Percentiles rank a stretch among this genome's conserved stretches.
phyloP scores from a whole-genome alignment of 2,329 filamentous ascomycete species.

The Epichloe typhina region DNA sequence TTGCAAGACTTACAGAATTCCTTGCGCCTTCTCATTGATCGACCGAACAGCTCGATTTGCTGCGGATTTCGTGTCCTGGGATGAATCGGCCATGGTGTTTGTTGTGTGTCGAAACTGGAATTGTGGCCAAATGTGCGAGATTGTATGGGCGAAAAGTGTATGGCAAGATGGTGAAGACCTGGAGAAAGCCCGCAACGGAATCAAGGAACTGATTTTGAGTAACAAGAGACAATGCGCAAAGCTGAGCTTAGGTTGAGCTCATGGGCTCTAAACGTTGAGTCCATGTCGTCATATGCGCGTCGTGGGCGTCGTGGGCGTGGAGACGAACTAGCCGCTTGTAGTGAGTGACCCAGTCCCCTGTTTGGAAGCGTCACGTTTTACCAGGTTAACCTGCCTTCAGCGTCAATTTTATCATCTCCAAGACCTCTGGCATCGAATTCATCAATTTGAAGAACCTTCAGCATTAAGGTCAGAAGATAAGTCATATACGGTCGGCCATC shows the following conservation, averaged over 20 bases:
- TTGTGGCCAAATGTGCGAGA: too few relatives aligned
- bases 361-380: too few relatives aligned
- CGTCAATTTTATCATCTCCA: too few relatives aligned
- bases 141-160: neutral
- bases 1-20: constrained; percentile 29
- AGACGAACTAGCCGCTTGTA: too few relatives aligned
- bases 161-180: neutral
- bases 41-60: constrained; percentile 23
- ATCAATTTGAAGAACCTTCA: too few relatives aligned
- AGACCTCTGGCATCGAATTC: too few relatives aligned
- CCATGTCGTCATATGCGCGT: constrained; percentile 4
- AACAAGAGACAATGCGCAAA: neutral
- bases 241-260: neutral
- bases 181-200: neutral
- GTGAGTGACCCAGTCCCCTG: too few relatives aligned
- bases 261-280: neutral
- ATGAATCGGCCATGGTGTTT: constrained; percentile 8
- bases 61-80: constrained; percentile 10
- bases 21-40: constrained; percentile 32
- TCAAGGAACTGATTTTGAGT: neutral
- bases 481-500: too few relatives aligned
- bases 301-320: too few relatives aligned
- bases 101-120: neutral
- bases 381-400: too few relatives aligned
- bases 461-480: too few relatives aligned